Conservation (phyloP, 208 protist species). For the Leishmania martiniquensis region DNA sequence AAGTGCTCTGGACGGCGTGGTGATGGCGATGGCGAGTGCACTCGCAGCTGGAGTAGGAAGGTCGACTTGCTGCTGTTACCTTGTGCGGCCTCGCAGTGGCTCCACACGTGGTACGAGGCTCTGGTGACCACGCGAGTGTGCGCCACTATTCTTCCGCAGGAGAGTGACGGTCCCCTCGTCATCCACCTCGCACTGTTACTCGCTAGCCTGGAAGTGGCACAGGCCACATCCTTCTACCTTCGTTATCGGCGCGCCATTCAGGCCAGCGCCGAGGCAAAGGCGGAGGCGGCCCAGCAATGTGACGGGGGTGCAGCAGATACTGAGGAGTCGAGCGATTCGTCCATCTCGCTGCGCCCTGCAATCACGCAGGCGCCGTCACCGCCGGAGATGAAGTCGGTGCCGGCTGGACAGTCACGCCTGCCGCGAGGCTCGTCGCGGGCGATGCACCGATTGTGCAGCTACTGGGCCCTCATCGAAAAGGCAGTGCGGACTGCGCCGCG, state of each 20-base stretch:
- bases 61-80: neutral
- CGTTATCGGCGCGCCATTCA: conserved; percentile 18
- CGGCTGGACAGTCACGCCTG: conserved; percentile 9
- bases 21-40: neutral
- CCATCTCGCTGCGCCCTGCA: neutral
- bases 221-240: conserved; percentile 23
- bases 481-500: conserved; percentile 30
- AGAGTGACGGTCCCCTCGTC: conserved; percentile 26
- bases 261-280: conserved; percentile 6
- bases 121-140: conserved; percentile 27
- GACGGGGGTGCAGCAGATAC: conserved; percentile 13
- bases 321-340: neutral
- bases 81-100: neutral
- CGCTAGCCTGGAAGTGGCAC: conserved; percentile 10
- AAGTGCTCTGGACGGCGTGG: neutral
- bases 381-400: conserved; percentile 7
- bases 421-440: conserved; percentile 21
- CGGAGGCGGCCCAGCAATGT: neutral
- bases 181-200: conserved; percentile 30
- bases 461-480: conserved; percentile 40
- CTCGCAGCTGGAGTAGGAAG: neutral
- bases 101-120: conserved; percentile 9
- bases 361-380: neutral
- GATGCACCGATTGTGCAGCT: conserved; percentile 34
- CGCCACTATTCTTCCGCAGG: conserved; percentile 16